Conservation (phyloP, 2,329 filamentous ascomycete species). For the Penicillium sp. region DNA sequence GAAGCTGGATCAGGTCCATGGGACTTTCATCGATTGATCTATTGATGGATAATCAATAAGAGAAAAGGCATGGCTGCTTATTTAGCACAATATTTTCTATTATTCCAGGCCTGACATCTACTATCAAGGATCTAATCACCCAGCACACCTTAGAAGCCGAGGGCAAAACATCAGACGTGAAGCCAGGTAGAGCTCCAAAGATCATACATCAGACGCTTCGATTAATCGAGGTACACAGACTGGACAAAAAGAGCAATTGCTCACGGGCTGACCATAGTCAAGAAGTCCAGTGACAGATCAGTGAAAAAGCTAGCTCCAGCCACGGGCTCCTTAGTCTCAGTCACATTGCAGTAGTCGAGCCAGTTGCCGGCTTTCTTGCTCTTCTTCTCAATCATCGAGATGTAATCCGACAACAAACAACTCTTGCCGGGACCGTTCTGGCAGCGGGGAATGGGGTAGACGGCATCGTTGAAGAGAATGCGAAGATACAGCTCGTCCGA, state of each 20-base stretch:
- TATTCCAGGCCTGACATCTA: no score
- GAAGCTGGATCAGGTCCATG: no score
- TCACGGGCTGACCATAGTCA: conserved; percentile 29
- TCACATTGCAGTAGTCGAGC: conserved; percentile 30
- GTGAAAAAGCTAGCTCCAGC: conserved; percentile 28
- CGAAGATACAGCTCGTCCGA: conserved; percentile 45
- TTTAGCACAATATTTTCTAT: no score
- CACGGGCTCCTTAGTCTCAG: conserved; percentile 18
- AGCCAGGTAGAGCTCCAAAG: no score
- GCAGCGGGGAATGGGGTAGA: conserved; percentile 60
- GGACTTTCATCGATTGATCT: no score
- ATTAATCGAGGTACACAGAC: no score
- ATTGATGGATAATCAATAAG: no score
- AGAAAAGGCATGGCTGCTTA: no score
- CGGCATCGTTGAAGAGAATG: conserved; percentile 60
- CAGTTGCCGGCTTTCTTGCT: conserved; percentile 52
- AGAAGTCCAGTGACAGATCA: conserved; percentile 28
- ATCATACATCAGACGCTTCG: no score
- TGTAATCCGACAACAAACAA: conserved; percentile 51
- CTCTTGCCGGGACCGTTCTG: conserved; percentile 55
- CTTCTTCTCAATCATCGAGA: conserved; percentile 46
- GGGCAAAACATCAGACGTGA: no score
- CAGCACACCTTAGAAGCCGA: no score
- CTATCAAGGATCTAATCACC: no score
- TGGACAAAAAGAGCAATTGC: neutral